phyloP scores from a whole-genome alignment of 495 filamentous ascomycete genomes.

The Lepraria neglecta region DNA sequence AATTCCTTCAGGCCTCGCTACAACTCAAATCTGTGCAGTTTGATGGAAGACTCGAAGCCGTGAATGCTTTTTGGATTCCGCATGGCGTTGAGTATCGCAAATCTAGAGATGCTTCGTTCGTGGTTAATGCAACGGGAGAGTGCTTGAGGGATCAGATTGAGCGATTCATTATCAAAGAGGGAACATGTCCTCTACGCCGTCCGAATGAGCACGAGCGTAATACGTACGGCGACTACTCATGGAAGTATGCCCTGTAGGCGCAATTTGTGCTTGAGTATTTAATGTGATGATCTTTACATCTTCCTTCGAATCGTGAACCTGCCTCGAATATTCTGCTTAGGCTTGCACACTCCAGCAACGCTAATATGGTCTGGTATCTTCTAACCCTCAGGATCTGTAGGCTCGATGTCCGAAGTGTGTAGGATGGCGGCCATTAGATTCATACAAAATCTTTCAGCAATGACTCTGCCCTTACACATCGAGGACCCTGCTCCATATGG shows the following conservation, averaged over 20 bases:
- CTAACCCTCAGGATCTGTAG: neutral
- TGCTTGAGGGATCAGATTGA: neutral
- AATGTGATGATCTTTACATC: too few relatives aligned
- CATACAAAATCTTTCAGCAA: neutral
- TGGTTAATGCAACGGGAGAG: neutral
- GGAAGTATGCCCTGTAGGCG: neutral
- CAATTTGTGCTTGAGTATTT: too few relatives aligned
- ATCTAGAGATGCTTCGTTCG: neutral
- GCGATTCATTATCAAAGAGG: neutral
- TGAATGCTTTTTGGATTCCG: neutral
- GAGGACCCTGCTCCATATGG: too few relatives aligned
- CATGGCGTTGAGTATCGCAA: neutral
- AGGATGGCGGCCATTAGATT: neutral
- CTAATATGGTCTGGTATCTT: constrained; percentile 1
- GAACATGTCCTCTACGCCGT: neutral
- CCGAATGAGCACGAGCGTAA: neutral
- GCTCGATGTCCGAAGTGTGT: neutral
- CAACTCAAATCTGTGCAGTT: neutral
- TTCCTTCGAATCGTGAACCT: too few relatives aligned
- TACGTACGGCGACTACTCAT: neutral
- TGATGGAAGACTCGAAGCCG: neutral
- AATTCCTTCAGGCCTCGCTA: neutral
- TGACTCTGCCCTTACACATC: too few relatives aligned
- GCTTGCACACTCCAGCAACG: neutral
- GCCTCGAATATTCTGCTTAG: neutral